phyloP scores from a whole-genome alignment of 208 protist species.

The Leishmania braziliensis region DNA sequence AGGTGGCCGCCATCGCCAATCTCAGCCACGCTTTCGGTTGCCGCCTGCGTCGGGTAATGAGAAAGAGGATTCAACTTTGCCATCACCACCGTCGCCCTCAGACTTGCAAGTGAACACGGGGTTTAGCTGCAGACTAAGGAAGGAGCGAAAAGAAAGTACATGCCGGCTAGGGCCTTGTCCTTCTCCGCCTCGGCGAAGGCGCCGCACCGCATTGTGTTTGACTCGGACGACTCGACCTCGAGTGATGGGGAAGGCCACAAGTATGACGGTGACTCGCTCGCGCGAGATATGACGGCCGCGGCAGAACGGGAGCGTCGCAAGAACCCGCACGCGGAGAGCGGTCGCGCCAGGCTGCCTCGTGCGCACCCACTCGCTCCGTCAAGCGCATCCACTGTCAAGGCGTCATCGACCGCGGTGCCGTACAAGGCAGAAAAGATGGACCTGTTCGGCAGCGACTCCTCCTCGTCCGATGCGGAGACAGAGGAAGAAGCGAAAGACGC shows the following conservation, averaged over 20 bases:
- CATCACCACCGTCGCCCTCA: background rate
- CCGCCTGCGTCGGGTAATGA: background rate
- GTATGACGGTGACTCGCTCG: conserved; percentile 29
- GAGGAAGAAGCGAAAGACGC: background rate
- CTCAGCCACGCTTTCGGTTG: background rate
- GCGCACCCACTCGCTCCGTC: conserved; percentile 26
- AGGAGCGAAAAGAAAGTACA: background rate
- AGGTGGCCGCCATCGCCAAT: background rate
- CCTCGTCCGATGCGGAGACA: conserved; percentile 20
- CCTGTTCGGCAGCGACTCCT: conserved; percentile 37
- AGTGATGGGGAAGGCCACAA: conserved; percentile 24
- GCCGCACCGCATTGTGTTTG: conserved; percentile 26
- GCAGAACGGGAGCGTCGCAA: conserved; percentile 45
- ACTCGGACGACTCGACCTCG: conserved; percentile 37
- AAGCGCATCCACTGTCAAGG: background rate
- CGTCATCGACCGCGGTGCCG: background rate
- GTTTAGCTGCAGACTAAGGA: background rate
- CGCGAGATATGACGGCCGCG: conserved; percentile 51
- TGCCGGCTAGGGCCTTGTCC: background rate
- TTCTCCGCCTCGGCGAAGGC: conserved; percentile 1
- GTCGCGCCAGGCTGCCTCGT: conserved; percentile 45
- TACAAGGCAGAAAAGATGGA: conserved; percentile 33
- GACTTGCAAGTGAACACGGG: background rate
- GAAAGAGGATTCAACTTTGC: background rate
- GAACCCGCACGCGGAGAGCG: conserved; percentile 72